Percentiles rank a stretch among this genome's conserved stretches.
These are phyloP conservation scores for Plectosphaerella sp. DNA, from an alignment of 2,329 filamentous ascomycete genomes.

Conservation along the genomic window DNA sequence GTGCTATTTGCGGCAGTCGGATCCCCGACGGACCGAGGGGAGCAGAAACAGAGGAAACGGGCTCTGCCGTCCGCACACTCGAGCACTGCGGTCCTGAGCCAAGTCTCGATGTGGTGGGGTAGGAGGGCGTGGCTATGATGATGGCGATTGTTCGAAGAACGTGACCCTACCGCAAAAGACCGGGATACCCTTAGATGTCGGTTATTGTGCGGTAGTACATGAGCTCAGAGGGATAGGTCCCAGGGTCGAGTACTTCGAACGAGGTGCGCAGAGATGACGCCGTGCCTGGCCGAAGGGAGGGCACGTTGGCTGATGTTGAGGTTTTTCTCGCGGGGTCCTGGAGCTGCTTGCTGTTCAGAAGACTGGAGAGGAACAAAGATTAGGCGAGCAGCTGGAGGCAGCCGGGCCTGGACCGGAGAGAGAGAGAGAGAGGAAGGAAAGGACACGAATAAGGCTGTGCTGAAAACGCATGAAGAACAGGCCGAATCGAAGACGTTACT, in stretches of 20 bases:
- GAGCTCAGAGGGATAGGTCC: too few relatives aligned
- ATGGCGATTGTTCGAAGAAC: not conserved
- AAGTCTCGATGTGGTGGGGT: constrained; percentile 15
- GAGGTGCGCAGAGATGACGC: too few relatives aligned
- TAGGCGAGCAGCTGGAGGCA: constrained; percentile 16
- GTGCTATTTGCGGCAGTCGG: constrained; percentile 10
- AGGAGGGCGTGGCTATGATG: not conserved
- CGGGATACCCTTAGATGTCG: too few relatives aligned
- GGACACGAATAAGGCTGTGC: constrained; percentile 21
- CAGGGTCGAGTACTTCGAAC: too few relatives aligned
- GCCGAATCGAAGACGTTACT: constrained; percentile 22
- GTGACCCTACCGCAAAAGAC: not conserved
- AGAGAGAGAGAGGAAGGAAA: not conserved
- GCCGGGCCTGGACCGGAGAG: constrained; percentile 9
- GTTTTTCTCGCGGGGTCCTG: too few relatives aligned
- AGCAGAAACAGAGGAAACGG: constrained; percentile 8
- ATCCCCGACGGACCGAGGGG: constrained; percentile 15
- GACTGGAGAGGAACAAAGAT: constrained; percentile 18
- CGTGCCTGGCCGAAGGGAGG: too few relatives aligned
- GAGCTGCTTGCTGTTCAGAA: not conserved
- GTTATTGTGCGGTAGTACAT: too few relatives aligned
- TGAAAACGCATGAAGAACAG: constrained; percentile 23
- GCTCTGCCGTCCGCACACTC: constrained; percentile 13
- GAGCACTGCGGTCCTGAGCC: constrained; percentile 18
- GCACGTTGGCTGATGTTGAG: too few relatives aligned